A percentile compares a stretch with the other conserved stretches of the same genome.
These are phyloP conservation scores for Tulasnella sp. DNA, from an alignment of 768 basidiomycete species.

Conservation along the genomic window DNA sequence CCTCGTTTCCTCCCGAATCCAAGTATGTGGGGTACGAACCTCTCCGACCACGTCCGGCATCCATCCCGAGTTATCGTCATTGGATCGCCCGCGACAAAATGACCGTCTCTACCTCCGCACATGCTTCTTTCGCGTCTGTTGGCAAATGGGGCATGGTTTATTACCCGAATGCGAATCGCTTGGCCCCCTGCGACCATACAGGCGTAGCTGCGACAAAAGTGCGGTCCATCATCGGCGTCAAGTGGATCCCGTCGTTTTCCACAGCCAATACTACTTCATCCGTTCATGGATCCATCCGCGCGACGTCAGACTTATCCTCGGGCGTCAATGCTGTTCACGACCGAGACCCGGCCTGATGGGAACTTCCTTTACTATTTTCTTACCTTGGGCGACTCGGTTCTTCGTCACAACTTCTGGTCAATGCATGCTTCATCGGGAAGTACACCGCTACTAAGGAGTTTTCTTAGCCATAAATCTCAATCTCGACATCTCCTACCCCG, in stretches of 20 bases:
- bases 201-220: background rate
- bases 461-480: background rate
- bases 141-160: background rate
- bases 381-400: background rate
- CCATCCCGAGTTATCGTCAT: background rate
- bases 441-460: background rate
- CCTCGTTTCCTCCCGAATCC: background rate
- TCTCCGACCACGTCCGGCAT: background rate
- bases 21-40: background rate
- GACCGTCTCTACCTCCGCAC: background rate
- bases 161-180: background rate
- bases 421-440: background rate
- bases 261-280: background rate
- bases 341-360: background rate
- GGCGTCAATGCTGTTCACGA: background rate
- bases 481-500: background rate
- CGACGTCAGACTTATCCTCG: background rate
- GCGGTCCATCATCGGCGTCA: background rate
- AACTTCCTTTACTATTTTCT: background rate
- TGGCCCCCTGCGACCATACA: background rate
- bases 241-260: background rate
- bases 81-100: background rate
- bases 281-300: background rate
- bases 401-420: background rate
- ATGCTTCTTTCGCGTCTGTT: background rate